Evolutionary conservation across 768 basidiomycete species (phyloP), one percentile per base, ranked within the genome.

Genomic region (Lentinula sp.): DNA sequence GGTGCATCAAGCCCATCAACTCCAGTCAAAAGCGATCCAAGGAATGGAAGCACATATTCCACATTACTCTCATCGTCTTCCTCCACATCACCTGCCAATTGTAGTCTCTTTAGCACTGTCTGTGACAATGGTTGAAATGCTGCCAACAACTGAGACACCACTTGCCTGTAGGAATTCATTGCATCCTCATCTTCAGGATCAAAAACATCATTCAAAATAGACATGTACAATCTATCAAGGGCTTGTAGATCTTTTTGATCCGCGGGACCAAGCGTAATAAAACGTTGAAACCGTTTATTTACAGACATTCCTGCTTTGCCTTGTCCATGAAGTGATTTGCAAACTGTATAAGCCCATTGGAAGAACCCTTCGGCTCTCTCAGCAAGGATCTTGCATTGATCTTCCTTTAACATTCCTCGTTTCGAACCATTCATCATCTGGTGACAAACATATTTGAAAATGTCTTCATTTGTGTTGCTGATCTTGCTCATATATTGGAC

Each of bases 1-100:
- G 16, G 18, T 6, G 20, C 9, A 32, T 56, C n/a, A 9, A 16
- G 6, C 1, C 43, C 23, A 9, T 41, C 18, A 9, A 56, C n/a
- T 6, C 55, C 55, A 42, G 39, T 56, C 15, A 56, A 43, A 28
- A 56, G 55, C 10, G 55, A 56, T 16, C 55, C 55, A n/a, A 56
- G 55, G 13, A 37, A 56, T 28, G 53, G n/a, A 13, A 54, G 6
- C 7, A 54, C 53, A 35, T 12, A 12, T 2, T 23, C 16, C 16
- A 54, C 37, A 20, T 15, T 23, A 50, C 12, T 23, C 12, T 50
- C 49, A 23, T 50, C 49, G 8, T 23, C 49, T 10, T 23, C 13
- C 8, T 50, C 49, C 18, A 23, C n/a, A 37, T 13, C 3, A 28
- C 13, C 0, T 35, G 9, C 53, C 6, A 35, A 6, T 54, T 36